These are phyloP conservation scores for Chlamydomonas sp. DNA, from an alignment of 139 green algal species.

Conservation along the genomic window DNA sequence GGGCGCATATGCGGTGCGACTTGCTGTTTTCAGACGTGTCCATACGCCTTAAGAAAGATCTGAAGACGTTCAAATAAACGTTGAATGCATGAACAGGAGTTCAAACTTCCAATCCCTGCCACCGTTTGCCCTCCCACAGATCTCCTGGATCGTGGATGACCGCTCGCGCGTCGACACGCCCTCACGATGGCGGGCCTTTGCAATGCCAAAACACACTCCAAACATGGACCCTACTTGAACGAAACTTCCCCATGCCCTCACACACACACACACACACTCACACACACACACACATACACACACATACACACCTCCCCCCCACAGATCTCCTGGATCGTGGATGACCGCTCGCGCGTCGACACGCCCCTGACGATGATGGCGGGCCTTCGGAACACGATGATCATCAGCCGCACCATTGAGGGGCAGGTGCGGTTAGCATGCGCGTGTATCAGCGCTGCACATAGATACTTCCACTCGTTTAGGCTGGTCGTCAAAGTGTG, in stretches of 20 bases:
- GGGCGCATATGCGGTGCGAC: too few species aligned
- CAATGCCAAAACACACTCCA: too few species aligned
- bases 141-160: conserved; percentile 6
- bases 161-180: background rate
- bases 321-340: conserved; percentile 4
- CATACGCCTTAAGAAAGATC: too few species aligned
- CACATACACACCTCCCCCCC: background rate
- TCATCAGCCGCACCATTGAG: conserved; percentile 27
- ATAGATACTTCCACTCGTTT: background rate
- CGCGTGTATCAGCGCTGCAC: background rate
- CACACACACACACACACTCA: background rate
- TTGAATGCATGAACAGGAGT: too few species aligned
- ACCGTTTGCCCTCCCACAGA: background rate
- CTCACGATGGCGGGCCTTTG: conserved; percentile 29
- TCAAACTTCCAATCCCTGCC: too few species aligned
- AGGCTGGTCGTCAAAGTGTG: too few species aligned
- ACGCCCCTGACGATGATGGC: conserved; percentile 22
- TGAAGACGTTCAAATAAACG: too few species aligned
- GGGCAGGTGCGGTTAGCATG: conserved; percentile 13
- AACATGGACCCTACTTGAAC: too few species aligned
- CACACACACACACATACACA: background rate
- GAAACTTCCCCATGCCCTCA: too few species aligned
- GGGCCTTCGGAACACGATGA: conserved; percentile 26
- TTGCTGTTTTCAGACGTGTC: too few species aligned
- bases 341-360: background rate